Conservation (phyloP, 2,329 filamentous ascomycete species). For the Hypoxylon sp. region DNA sequence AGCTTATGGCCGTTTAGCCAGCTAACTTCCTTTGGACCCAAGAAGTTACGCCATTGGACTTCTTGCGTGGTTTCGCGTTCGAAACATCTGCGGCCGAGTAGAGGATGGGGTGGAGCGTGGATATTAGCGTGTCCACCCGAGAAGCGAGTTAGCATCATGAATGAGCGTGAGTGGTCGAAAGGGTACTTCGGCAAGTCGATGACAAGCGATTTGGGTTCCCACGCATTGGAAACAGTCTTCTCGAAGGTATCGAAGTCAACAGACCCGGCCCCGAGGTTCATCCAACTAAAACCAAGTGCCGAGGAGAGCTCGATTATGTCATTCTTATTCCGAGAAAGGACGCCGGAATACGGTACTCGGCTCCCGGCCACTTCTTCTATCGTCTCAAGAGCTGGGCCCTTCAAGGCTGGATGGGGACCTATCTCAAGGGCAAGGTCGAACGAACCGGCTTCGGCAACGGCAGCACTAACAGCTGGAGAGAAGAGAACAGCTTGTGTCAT, state of each 20-base stretch:
- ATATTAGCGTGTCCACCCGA: background rate
- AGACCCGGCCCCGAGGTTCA: background rate
- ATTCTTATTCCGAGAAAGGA: no score
- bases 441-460: background rate
- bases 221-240: no score
- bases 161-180: no score
- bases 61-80: conserved; percentile 6
- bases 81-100: conserved; percentile 1
- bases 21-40: conserved; percentile 23
- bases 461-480: conserved; percentile 49
- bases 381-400: conserved; percentile 54
- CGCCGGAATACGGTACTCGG: conserved; percentile 13
- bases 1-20: conserved; percentile 39
- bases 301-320: conserved; percentile 5
- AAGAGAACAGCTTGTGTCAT: conserved; percentile 56
- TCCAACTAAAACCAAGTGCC: conserved; percentile 26
- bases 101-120: conserved; percentile 21
- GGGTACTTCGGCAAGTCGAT: no score
- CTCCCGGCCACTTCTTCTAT: conserved; percentile 35
- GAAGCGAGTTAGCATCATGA: no score
- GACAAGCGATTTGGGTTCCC: no score
- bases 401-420: conserved; percentile 57
- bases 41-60: conserved; percentile 35
- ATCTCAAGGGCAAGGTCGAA: conserved; percentile 52
- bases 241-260: conserved; percentile 7